phyloP scores from a whole-genome alignment of 352 stramenopile species.

The Globisporangium yorkense region DNA sequence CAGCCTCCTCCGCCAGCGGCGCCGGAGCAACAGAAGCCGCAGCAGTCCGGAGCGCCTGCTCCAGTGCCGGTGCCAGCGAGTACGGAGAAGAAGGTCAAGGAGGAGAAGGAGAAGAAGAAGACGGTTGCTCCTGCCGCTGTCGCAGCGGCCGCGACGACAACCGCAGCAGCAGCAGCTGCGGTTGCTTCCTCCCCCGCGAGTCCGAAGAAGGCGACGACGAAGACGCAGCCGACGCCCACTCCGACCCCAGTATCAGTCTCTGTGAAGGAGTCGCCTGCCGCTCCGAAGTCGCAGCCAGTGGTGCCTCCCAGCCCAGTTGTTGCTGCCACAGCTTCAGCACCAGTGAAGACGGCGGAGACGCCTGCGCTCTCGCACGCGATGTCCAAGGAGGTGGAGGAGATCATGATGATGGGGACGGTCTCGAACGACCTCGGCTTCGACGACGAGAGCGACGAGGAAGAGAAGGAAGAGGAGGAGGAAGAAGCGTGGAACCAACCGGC shows the following conservation, averaged over 20 bases:
- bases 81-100: neutral
- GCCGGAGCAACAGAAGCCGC: neutral
- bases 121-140: slow-evolving; percentile 1
- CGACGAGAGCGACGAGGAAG: slow-evolving; percentile 22
- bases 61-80: slow-evolving; percentile 2
- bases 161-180: neutral
- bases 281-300: neutral
- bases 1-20: neutral
- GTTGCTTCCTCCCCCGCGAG: neutral
- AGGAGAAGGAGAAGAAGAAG: neutral
- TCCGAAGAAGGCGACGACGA: neutral
- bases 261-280: neutral
- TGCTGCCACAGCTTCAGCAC: neutral
- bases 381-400: slow-evolving; percentile 17
- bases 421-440: slow-evolving; percentile 50
- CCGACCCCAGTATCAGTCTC: neutral
- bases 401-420: slow-evolving; percentile 28
- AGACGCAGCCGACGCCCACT: neutral
- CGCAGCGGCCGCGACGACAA: neutral
- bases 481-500: neutral
- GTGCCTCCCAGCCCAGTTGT: neutral
- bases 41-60: neutral
- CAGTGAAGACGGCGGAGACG: neutral
- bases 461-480: slow-evolving; percentile 2
- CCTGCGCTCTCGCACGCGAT: slow-evolving; percentile 5